Conservation (phyloP, 495 filamentous ascomycete genomes). For the Tricharina praecox region DNA sequence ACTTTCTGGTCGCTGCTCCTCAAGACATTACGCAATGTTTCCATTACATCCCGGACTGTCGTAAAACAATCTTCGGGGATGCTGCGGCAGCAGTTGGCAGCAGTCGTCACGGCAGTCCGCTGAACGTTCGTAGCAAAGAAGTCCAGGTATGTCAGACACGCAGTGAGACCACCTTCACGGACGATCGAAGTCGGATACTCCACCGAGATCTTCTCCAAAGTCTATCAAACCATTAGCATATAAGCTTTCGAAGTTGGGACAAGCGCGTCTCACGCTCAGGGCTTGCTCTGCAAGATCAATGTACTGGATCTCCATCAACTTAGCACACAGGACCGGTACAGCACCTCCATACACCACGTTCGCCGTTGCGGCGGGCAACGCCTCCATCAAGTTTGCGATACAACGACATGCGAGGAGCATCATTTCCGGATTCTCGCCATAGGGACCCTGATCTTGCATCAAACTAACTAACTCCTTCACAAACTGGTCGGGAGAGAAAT, state of each 20-base stretch:
- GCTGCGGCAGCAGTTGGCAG: conserved; percentile 94
- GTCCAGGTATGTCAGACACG: conserved; percentile 84
- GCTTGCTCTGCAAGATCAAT: conserved; percentile 97
- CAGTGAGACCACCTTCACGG: conserved; percentile 82
- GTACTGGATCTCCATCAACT: conserved; percentile 83
- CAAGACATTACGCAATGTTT: conserved; percentile 74
- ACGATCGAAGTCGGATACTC: conserved; percentile 95
- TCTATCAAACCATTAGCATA: conserved; percentile 35
- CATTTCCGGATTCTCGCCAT: conserved; percentile 85
- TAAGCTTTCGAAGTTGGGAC: too few relatives aligned
- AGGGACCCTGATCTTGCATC: conserved; percentile 76
- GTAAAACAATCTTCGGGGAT: conserved; percentile 84
- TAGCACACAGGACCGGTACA: conserved; percentile 83
- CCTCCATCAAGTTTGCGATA: conserved; percentile 96
- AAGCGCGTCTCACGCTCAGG: conserved; percentile 47
- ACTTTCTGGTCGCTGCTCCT: conserved; percentile 88
- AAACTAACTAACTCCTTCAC: conserved; percentile 85
- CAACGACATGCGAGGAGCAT: conserved; percentile 95
- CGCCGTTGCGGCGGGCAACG: conserved; percentile 74
- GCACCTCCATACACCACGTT: conserved; percentile 94
- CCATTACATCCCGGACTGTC: conserved; percentile 86
- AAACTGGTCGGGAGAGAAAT: conserved; percentile 86
- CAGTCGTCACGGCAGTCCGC: conserved; percentile 86
- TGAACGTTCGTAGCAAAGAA: conserved; percentile 98
- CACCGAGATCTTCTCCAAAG: conserved; percentile 89